A percentile compares a stretch with the other conserved stretches of the same genome.
Conservation (phyloP, 495 filamentous ascomycete species). For the Daldinia decipiens region DNA sequence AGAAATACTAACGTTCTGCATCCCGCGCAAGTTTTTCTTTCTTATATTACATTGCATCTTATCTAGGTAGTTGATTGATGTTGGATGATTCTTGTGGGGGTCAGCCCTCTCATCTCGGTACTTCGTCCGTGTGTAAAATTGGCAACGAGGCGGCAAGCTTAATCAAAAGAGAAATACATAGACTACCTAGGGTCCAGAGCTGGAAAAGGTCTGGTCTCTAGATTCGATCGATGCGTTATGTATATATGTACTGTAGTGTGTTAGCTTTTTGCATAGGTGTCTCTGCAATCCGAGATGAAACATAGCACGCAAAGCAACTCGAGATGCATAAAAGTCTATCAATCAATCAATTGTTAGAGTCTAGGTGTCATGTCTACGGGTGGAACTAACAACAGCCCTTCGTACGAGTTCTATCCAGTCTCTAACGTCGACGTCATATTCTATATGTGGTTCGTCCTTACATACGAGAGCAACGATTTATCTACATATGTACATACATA, state of each 20-base stretch:
- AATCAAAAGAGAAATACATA: slow-evolving; percentile 5
- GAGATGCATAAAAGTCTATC: slow-evolving; percentile 32
- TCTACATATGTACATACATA: no score
- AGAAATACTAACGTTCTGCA: no score
- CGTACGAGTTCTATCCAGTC: slow-evolving; percentile 22
- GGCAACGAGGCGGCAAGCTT: slow-evolving; percentile 33
- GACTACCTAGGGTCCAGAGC: slow-evolving; percentile 2
- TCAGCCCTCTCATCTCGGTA: slow-evolving; percentile 44
- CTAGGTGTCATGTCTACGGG: slow-evolving; percentile 21
- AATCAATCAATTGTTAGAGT: slow-evolving; percentile 36
- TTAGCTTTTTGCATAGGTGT: slow-evolving; percentile 4
- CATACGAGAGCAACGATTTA: slow-evolving; percentile 10
- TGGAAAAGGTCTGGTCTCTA: slow-evolving; percentile 17
- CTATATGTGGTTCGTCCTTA: slow-evolving; percentile 21
- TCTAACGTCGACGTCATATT: slow-evolving; percentile 37
- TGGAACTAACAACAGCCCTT: slow-evolving; percentile 20
- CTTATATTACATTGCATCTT: slow-evolving; percentile 20
- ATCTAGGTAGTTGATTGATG: slow-evolving; percentile 11
- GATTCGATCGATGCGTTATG: slow-evolving; percentile 15
- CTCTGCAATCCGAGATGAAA: slow-evolving; percentile 41
- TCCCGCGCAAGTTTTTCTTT: slow-evolving; percentile 24
- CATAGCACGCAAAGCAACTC: slow-evolving; percentile 27
- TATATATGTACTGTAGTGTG: slow-evolving; percentile 13
- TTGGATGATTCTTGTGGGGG: slow-evolving; percentile 36
- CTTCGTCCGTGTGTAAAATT: slow-evolving; percentile 20